Evolutionary conservation across 306 rosid genomes (phyloP).

Genomic region (Medicago truncatula): MtrunA17r5.0-ANR NC_053049.1:43689001-43689500

Average conservation of each 20-base stretch:
- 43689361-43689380: constrained; percentile 10
- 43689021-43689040: background rate
- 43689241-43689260: background rate
- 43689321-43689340: no score
- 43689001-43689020: constrained; percentile 27
- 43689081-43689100: constrained; percentile 8
- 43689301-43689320: background rate
- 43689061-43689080: constrained; percentile 10
- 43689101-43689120: background rate
- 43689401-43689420: constrained; percentile 1
- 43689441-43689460: background rate
- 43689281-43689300: background rate
- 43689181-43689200: background rate
- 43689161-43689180: background rate
- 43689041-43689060: background rate
- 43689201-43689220: constrained; percentile 17
- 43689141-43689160: background rate
- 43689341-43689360: background rate
- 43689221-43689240: constrained; percentile 26
- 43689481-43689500: background rate
- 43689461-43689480: background rate
- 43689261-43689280: background rate
- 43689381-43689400: background rate
- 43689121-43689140: background rate
- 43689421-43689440: background rate